Percentiles rank a stretch among this genome's conserved stretches.
Conservation (phyloP, 2,329 filamentous ascomycete species). For the Tricladium varicosporioides region DNA sequence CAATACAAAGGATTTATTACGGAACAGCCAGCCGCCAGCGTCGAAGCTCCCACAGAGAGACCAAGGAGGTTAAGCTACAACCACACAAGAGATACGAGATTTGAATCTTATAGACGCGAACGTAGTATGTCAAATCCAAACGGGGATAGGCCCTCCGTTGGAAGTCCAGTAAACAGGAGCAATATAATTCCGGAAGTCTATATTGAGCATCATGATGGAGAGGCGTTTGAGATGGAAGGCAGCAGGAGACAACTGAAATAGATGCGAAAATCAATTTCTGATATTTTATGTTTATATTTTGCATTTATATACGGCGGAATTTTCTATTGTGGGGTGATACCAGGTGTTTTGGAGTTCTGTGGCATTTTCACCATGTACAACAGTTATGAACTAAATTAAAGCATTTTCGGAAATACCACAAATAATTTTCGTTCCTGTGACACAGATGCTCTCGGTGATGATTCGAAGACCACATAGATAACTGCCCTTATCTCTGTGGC, state of each 20-base stretch:
- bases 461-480: too few relatives aligned
- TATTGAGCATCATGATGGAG: constrained; percentile 24
- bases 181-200: constrained; percentile 16
- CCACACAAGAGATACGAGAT: constrained; percentile 21
- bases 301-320: not conserved
- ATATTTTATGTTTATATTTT: not conserved
- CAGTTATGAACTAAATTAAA: not conserved
- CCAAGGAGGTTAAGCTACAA: constrained; percentile 20
- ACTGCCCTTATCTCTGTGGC: too few relatives aligned
- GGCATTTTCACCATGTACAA: not conserved
- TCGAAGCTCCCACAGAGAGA: constrained; percentile 3
- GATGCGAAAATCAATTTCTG: not conserved
- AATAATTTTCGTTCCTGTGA: too few relatives aligned
- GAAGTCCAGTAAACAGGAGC: not conserved
- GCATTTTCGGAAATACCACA: too few relatives aligned
- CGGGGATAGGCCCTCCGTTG: not conserved
- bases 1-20: constrained; percentile 7
- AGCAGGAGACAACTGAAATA: constrained; percentile 1
- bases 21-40: constrained; percentile 1
- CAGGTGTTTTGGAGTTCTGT: not conserved
- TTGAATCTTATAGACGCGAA: constrained; percentile 19
- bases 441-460: too few relatives aligned
- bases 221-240: constrained; percentile 19
- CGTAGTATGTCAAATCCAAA: not conserved
- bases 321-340: not conserved